Conservation (phyloP, 768 basidiomycete genomes). For the Phylloporus sp. region DNA sequence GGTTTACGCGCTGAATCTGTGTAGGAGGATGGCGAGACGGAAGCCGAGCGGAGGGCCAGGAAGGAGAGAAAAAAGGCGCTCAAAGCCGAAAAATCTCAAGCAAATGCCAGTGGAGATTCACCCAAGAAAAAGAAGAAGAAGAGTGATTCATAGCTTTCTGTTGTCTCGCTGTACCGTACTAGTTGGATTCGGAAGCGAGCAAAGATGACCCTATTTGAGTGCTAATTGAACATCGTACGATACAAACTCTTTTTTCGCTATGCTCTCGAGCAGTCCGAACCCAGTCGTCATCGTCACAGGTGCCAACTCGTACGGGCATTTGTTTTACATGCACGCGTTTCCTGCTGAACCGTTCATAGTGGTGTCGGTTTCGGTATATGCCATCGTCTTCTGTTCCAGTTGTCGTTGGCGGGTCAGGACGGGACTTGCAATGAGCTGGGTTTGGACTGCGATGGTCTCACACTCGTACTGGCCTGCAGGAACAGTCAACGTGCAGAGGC, state of each 20-base stretch:
- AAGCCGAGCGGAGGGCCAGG: constrained; percentile 77
- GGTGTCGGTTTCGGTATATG: constrained; percentile 84
- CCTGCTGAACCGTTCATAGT: constrained; percentile 41
- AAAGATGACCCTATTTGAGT: too few relatives aligned
- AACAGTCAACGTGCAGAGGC: constrained; percentile 56
- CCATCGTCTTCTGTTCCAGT: constrained; percentile 66
- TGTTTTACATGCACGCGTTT: neutral
- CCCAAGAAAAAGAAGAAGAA: constrained; percentile 43
- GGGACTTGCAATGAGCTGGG: constrained; percentile 12
- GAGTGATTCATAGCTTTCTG: constrained; percentile 27
- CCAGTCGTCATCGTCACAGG: constrained; percentile 66
- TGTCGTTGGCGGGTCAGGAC: constrained; percentile 46
- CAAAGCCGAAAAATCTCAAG: constrained; percentile 68
- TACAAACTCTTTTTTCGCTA: constrained; percentile 6
- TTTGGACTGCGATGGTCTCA: constrained; percentile 48
- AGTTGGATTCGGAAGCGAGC: too few relatives aligned
- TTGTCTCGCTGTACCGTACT: too few relatives aligned
- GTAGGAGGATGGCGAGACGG: constrained; percentile 58
- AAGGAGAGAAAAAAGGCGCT: constrained; percentile 75
- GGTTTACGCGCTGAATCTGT: constrained; percentile 5
- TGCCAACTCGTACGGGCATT: constrained; percentile 52
- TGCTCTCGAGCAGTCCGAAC: constrained; percentile 24
- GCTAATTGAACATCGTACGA: neutral
- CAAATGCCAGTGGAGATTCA: constrained; percentile 39
- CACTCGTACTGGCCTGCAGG: constrained; percentile 78